A percentile compares a stretch with the other conserved stretches of the same genome.
phyloP scores from a whole-genome alignment of 805 yeast genomes.

The Candida yuanshanica region DNA sequence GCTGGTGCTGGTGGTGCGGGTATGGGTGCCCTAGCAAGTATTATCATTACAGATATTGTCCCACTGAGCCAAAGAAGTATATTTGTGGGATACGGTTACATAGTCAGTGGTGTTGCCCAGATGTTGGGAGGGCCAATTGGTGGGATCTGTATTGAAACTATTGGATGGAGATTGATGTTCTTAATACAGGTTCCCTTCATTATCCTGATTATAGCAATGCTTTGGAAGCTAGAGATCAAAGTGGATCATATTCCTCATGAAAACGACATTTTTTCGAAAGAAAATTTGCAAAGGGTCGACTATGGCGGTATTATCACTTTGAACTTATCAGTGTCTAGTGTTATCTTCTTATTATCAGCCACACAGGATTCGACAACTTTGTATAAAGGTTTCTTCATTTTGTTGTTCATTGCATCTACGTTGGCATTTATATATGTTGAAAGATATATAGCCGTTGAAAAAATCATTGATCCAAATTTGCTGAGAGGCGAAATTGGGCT shows the following conservation, averaged over 20 bases:
- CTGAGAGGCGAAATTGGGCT: slow-evolving; percentile 34
- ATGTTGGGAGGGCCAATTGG: slow-evolving; percentile 41
- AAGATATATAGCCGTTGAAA: slow-evolving; percentile 31
- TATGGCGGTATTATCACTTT: slow-evolving; percentile 35
- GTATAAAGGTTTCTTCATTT: slow-evolving; percentile 10
- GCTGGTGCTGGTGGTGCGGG: slow-evolving; percentile 62
- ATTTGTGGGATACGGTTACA: slow-evolving; percentile 44
- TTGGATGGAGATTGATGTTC: slow-evolving; percentile 44
- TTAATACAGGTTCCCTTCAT: slow-evolving; percentile 35
- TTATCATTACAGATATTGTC: slow-evolving; percentile 50
- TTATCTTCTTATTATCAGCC: slow-evolving; percentile 30
- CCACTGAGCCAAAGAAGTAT: slow-evolving; percentile 48
- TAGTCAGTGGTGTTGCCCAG: slow-evolving; percentile 34
- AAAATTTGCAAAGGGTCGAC: slow-evolving; percentile 34
- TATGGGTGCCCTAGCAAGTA: slow-evolving; percentile 42
- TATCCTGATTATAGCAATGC: slow-evolving; percentile 17
- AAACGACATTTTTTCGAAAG: slow-evolving; percentile 24
- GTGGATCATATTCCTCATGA: slow-evolving; percentile 24
- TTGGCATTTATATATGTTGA: slow-evolving; percentile 29
- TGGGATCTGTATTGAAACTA: slow-evolving; percentile 30
- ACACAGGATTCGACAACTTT: slow-evolving; percentile 11
- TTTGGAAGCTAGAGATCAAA: slow-evolving; percentile 28
- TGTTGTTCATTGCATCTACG: slow-evolving; percentile 10
- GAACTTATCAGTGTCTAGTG: slow-evolving; percentile 28
- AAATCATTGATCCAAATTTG: slow-evolving; percentile 34